Evolutionary conservation across 495 filamentous ascomycete genomes (phyloP), one percentile per base, ranked within the genome.

Genomic region (Penicillium verhagenii): DNA sequence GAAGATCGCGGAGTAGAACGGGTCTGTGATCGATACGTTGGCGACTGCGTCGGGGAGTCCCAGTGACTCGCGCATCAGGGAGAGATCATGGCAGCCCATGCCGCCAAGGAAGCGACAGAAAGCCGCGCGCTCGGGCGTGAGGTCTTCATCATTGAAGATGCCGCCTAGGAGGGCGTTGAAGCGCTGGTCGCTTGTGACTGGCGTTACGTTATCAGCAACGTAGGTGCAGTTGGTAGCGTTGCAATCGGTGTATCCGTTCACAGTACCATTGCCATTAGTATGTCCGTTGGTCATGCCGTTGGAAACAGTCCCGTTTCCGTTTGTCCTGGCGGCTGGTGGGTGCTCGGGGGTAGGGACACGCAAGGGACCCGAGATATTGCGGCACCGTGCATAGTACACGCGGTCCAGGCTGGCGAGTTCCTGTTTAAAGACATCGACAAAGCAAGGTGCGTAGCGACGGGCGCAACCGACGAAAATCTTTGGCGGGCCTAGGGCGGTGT

Each of bases 401-500:
- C 73, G 60, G n/a, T 63, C 72, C 18, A 79, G 60, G 0, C 44
- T 55, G 5, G 67, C 67, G 4, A 84, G 71, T 51, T 83, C 76
- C 19, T 59, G 58, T 47, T 77, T 71, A 42, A 82, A 73, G 13
- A 77, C 67, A n/a, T 74, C 69, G 6, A 68, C 62, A 56, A 79
- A 81, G 24, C 71, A 70, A 0, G 80, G 69, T 3, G 82, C 81
- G 55, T 82, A 82, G 40, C 83, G 72, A 16, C 81, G 70, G 57
- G 79, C 80, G 42, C 75, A 81, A 0, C 80, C 79, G 16, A 86
- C 76, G 48, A 86, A 81, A 25, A 85, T 69, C 19, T 63, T 72
- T 1, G 69, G 60, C 53, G 60, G 56, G 11, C 51, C 38, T 20
- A 35, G 51, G 35, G 9, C 23, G 13, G 16, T 10, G 2, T 16